Evolutionary conservation across 768 basidiomycete genomes (phyloP).

Genomic region (Rhodotorula kratochvilovae): DNA sequence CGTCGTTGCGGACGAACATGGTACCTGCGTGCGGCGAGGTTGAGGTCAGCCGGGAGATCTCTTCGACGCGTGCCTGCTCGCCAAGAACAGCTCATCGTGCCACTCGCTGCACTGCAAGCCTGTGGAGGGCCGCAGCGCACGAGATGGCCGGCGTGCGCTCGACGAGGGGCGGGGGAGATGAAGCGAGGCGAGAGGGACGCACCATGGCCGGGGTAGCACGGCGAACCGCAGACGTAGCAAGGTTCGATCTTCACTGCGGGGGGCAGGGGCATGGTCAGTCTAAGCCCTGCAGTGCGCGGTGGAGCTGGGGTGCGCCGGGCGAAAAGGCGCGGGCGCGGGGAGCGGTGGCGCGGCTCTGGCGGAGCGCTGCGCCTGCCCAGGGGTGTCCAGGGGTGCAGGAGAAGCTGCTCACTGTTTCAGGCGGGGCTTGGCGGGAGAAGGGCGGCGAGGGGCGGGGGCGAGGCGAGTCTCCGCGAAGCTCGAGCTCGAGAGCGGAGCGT

Average conservation of each 20-base stretch:
- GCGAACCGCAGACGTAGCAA: conserved; percentile 97
- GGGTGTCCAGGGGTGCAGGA: too few relatives aligned
- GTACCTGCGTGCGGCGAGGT: conserved; percentile 56
- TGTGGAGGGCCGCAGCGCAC: neutral
- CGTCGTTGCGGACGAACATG: conserved; percentile 95
- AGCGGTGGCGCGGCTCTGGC: neutral
- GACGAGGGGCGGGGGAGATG: too few relatives aligned
- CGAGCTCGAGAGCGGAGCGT: neutral
- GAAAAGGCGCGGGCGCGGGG: neutral
- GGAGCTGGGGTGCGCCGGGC: neutral
- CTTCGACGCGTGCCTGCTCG: neutral
- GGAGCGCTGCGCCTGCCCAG: too few relatives aligned
- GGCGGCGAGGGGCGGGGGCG: neutral
- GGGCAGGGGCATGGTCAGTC: neutral
- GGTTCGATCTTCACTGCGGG: conserved; percentile 62
- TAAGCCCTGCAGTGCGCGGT: neutral
- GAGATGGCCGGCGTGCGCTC: neutral
- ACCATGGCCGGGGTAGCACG: conserved; percentile 95
- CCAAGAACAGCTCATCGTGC: too few relatives aligned
- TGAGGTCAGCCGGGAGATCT: neutral
- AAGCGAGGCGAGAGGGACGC: conserved; percentile 29
- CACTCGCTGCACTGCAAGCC: neutral
- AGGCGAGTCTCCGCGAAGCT: neutral
- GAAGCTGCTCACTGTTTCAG: neutral
- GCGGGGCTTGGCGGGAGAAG: neutral